Percentiles rank a stretch among this genome's conserved stretches.
Evolutionary conservation across 495 filamentous ascomycete species (phyloP).

Genomic region (Choiromyces venosus): DNA sequence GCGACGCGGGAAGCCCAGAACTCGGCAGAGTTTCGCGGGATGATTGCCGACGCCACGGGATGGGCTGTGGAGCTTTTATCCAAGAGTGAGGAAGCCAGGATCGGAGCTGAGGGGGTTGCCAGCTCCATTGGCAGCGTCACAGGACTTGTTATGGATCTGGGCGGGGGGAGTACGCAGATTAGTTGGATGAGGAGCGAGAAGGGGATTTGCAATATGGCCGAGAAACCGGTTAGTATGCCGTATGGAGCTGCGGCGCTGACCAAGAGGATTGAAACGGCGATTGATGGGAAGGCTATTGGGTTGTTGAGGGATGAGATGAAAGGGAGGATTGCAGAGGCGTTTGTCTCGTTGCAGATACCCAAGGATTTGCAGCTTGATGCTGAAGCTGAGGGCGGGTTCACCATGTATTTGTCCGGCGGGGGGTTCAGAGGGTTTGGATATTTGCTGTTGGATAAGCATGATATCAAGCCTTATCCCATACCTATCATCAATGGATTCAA

Average conservation of each 20-base stretch:
- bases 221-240: slow-evolving; percentile 57
- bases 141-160: slow-evolving; percentile 80
- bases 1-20: slow-evolving; percentile 80
- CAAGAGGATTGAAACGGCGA: slow-evolving; percentile 51
- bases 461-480: slow-evolving; percentile 70
- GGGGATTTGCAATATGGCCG: slow-evolving; percentile 51
- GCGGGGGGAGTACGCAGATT: slow-evolving; percentile 86
- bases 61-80: slow-evolving; percentile 65
- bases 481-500: slow-evolving; percentile 78
- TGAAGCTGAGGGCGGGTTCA: slow-evolving; percentile 54
- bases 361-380: slow-evolving; percentile 47
- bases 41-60: slow-evolving; percentile 57
- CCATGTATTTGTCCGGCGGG: slow-evolving; percentile 80
- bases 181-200: slow-evolving; percentile 65
- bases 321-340: slow-evolving; percentile 56
- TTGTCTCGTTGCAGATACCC: slow-evolving; percentile 55
- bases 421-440: slow-evolving; percentile 90
- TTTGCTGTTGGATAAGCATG: slow-evolving; percentile 66
- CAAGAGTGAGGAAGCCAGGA: slow-evolving; percentile 73
- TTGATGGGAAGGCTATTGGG: slow-evolving; percentile 45
- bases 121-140: slow-evolving; percentile 62
- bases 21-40: slow-evolving; percentile 57
- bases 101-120: slow-evolving; percentile 78
- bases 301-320: slow-evolving; percentile 55
- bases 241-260: slow-evolving; percentile 83